phyloP scores from a whole-genome alignment of 176 grass and related monocot species.

The Musa itinerans region DNA sequence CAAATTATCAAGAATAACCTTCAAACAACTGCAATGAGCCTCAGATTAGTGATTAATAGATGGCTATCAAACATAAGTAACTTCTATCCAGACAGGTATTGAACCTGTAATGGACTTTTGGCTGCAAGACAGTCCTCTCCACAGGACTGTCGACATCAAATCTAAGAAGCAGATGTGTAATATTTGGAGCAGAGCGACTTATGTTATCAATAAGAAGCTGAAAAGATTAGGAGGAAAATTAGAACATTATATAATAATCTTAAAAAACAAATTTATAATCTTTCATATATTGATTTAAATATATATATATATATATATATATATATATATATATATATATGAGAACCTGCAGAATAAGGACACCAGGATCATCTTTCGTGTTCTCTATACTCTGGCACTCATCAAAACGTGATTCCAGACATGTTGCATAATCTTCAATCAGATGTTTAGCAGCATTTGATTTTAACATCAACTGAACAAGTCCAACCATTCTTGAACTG shows the following conservation, averaged over 20 bases:
- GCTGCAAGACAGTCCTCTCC: conserved; percentile 65
- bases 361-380: conserved; percentile 67
- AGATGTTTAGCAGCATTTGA: conserved; percentile 58
- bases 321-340: not conserved
- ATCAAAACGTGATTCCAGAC: conserved; percentile 87
- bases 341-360: conserved; percentile 86
- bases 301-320: too few species aligned
- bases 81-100: conserved; percentile 8
- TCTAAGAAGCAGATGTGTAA: conserved; percentile 83
- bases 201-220: conserved; percentile 96
- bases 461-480: conserved; percentile 82
- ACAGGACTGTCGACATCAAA: conserved; percentile 75
- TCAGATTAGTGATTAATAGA: not conserved
- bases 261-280: too few species aligned
- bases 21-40: conserved; percentile 61
- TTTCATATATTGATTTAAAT: too few species aligned
- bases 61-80: conserved; percentile 17
- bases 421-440: conserved; percentile 89
- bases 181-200: conserved; percentile 68
- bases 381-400: conserved; percentile 77
- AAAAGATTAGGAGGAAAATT: conserved; percentile 1
- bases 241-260: too few species aligned
- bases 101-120: conserved; percentile 93
- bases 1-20: conserved; percentile 92
- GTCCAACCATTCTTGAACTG: conserved; percentile 82